Base-by-base conservation (phyloP, 2,329 filamentous ascomycete genomes). In the Diaporthe vexans region DNA sequence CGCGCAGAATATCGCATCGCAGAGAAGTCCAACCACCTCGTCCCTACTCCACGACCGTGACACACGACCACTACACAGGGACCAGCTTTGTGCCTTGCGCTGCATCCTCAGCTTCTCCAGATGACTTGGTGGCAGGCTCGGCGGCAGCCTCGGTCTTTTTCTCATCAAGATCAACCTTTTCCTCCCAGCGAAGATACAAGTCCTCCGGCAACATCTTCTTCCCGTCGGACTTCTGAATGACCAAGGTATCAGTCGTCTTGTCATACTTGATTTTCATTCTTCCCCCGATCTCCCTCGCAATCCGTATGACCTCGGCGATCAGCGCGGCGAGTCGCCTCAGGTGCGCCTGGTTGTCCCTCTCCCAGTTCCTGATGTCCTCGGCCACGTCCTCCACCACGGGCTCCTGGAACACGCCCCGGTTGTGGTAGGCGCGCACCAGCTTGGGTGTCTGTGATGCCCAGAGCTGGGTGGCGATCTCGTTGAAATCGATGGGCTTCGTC, bases 371-470 rank as follows among this genome's bases (percentile, higher is more conserved):
- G 46, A 86, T 78, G 8, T 80, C 73, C 26, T 17, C 13, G 4
- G 76, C 61, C 17, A 86, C 79, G 76, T 86, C 79, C 78, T 86
- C 80, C 2, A 85, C 83, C 69, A 76, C 46, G 52, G 81, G 79
- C 21, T 56, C 43, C 11, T 73, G 21, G 74, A 88, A 88, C 1
- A 71, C 24, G 46, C 85, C 85, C 2, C 74, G 72, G 4, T 76
- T 58, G 75, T 87, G 84, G 75, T 86, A 85, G 1, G 84, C 85
- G 40, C 83, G 81, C n/a, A 87, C 84, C 46, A 88, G 84, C 54
- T 85, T 85, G 0, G 83, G 82, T 0, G 86, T 88, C 78, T 88
- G 85, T 7, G 84, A 87, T 21, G 82, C 76, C 85, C 85, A 88
- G 33, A 88, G 81, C 78, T 87, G 85, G 2, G 84, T 74, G 33